Evolutionary conservation across 139 green algal species (phyloP).

Genomic region (Coelastrella sp.): DNA sequence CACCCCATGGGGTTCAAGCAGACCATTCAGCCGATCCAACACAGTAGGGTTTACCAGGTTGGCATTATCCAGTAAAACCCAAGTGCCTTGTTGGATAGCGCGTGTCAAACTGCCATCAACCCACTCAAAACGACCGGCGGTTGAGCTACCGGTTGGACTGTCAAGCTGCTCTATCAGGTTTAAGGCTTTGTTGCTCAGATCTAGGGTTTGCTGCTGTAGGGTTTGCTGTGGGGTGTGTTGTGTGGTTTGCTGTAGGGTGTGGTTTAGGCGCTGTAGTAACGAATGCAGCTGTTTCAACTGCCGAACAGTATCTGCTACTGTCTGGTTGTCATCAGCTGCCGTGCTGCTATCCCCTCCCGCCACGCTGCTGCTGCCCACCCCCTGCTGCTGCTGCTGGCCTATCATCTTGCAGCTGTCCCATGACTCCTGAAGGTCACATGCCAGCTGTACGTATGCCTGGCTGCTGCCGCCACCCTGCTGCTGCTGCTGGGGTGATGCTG

Average conservation of each 20-base stretch:
- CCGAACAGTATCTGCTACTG: background rate
- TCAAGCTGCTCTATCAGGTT: conserved; percentile 6
- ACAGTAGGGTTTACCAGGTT: conserved; percentile 98
- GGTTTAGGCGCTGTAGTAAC: background rate
- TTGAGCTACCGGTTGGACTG: conserved; percentile 49
- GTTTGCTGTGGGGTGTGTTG: conserved; percentile 6
- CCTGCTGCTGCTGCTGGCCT: background rate
- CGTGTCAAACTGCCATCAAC: conserved; percentile 93
- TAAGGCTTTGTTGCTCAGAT: conserved; percentile 1
- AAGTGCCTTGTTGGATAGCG: conserved; percentile 88
- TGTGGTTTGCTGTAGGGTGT: background rate
- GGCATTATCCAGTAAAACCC: conserved; percentile 97
- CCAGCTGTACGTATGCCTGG: background rate
- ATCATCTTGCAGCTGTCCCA: conserved; percentile 46
- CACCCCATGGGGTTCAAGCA: conserved; percentile 92
- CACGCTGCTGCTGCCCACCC: no score
- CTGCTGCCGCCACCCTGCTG: background rate
- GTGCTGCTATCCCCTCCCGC: no score
- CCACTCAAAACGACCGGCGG: conserved; percentile 96
- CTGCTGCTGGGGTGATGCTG: background rate
- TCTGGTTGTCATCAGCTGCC: background rate
- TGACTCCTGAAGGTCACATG: conserved; percentile 48
- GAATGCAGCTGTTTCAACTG: conserved; percentile 17
- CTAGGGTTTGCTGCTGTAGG: background rate
- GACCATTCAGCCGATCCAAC: conserved; percentile 96